Conservation (phyloP, 148 eudicot genomes). For the Drosera capensis region DNA sequence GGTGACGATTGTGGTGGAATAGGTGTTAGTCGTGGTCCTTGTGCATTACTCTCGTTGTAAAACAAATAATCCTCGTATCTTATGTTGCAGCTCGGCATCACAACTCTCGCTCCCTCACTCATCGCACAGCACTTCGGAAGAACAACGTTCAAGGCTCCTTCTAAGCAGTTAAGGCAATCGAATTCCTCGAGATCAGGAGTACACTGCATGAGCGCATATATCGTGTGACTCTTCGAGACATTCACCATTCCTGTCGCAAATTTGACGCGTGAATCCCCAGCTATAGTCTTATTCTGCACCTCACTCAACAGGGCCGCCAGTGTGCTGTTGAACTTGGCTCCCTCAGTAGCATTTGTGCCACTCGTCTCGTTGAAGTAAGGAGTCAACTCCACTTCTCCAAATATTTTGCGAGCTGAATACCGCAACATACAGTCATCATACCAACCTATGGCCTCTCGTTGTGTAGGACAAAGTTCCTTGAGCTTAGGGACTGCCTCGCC, state of each 20-base stretch:
- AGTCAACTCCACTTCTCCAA: conserved; percentile 1
- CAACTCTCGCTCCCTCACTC: conserved; percentile 13
- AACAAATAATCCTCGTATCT: conserved; percentile 17
- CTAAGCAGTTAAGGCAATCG: conserved; percentile 17
- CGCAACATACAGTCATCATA: background rate
- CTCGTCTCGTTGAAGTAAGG: conserved; percentile 4
- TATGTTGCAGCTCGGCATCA: conserved; percentile 20
- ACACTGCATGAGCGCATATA: conserved; percentile 35
- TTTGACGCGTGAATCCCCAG: conserved; percentile 5
- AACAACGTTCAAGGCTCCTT: too few species aligned
- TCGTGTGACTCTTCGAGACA: background rate
- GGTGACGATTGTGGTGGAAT: conserved; percentile 3
- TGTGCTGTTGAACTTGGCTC: conserved; percentile 8
- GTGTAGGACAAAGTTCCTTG: background rate
- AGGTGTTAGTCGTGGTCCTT: too few species aligned
- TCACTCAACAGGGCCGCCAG: conserved; percentile 4
- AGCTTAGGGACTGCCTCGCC: background rate
- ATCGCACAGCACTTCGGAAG: conserved; percentile 8
- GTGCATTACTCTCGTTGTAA: conserved; percentile 1
- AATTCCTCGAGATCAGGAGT: conserved; percentile 32
- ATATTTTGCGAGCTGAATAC: conserved; percentile 7
- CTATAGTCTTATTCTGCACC: conserved; percentile 8
- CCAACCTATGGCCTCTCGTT: background rate
- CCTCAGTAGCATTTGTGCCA: conserved; percentile 3
- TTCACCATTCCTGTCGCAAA: conserved; percentile 7